Conservation (phyloP, 805 yeast genomes). For the Kregervanrija delftensis region DNA sequence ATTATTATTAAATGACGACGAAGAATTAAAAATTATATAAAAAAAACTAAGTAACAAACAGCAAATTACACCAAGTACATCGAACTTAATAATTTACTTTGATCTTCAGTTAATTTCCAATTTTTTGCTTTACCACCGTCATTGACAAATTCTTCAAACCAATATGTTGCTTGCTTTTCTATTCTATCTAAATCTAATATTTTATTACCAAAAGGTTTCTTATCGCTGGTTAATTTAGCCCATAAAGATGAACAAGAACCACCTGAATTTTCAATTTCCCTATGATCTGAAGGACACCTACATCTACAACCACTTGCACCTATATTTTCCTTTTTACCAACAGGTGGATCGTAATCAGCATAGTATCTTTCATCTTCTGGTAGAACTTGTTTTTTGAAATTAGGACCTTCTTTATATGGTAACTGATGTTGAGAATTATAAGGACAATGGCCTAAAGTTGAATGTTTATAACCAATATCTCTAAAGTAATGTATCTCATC, state of each 20-base stretch:
- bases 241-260: slow-evolving; percentile 48
- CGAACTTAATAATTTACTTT: slow-evolving; percentile 7
- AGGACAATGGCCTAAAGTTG: slow-evolving; percentile 82
- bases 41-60: no score
- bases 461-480: slow-evolving; percentile 86
- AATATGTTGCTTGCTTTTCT: slow-evolving; percentile 17
- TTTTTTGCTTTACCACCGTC: slow-evolving; percentile 14
- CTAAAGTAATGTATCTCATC: slow-evolving; percentile 82
- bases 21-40: no score
- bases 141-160: slow-evolving; percentile 18
- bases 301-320: slow-evolving; percentile 90
- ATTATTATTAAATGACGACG: no score
- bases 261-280: slow-evolving; percentile 51
- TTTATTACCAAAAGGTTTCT: slow-evolving; percentile 9
- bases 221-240: slow-evolving; percentile 30
- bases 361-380: slow-evolving; percentile 32
- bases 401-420: slow-evolving; percentile 31
- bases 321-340: slow-evolving; percentile 31
- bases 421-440: slow-evolving; percentile 50
- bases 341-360: slow-evolving; percentile 23
- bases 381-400: slow-evolving; percentile 28
- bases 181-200: slow-evolving; percentile 25
- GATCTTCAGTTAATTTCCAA: slow-evolving; percentile 22
- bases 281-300: slow-evolving; percentile 52
- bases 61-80: no score